phyloP scores from a whole-genome alignment of 1,139 yeast genomes.

The Eremothecium coryli region DNA sequence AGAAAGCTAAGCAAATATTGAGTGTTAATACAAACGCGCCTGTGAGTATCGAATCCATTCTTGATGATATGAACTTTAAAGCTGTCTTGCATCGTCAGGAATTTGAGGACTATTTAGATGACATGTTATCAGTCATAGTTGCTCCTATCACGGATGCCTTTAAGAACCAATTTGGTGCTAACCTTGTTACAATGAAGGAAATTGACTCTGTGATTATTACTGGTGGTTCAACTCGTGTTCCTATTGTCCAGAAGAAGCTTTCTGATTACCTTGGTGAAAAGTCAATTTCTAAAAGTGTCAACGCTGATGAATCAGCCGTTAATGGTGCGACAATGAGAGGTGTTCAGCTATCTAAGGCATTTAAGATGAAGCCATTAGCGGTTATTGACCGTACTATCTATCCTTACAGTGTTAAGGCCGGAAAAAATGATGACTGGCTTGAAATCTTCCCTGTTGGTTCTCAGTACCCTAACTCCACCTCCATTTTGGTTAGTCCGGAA shows the following conservation, averaged over 20 bases:
- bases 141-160: slow-evolving; percentile 53
- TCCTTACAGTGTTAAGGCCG: slow-evolving; percentile 35
- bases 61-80: slow-evolving; percentile 65
- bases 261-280: slow-evolving; percentile 49
- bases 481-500: slow-evolving; percentile 10
- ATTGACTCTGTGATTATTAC: slow-evolving; percentile 65
- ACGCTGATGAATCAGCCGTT: slow-evolving; percentile 93
- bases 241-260: slow-evolving; percentile 63
- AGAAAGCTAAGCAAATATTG: slow-evolving; percentile 73
- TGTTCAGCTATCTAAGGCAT: slow-evolving; percentile 50
- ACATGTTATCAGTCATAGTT: slow-evolving; percentile 38
- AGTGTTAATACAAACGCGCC: slow-evolving; percentile 79
- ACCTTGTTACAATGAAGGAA: slow-evolving; percentile 30
- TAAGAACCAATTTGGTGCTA: slow-evolving; percentile 28
- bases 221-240: slow-evolving; percentile 92
- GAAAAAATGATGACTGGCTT: slow-evolving; percentile 28
- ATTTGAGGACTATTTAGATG: slow-evolving; percentile 53
- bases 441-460: slow-evolving; percentile 39
- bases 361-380: slow-evolving; percentile 48
- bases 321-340: slow-evolving; percentile 83
- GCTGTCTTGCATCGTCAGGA: slow-evolving; percentile 61
- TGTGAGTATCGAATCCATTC: slow-evolving; percentile 61
- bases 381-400: slow-evolving; percentile 49
- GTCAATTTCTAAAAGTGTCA: slow-evolving; percentile 72
- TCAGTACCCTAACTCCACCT: slow-evolving; percentile 19